Evolutionary conservation across 176 grass and related monocot genomes (phyloP), one percentile per base, ranked within the genome.

Genomic region (Chrysopogon serrulatus): DNA sequence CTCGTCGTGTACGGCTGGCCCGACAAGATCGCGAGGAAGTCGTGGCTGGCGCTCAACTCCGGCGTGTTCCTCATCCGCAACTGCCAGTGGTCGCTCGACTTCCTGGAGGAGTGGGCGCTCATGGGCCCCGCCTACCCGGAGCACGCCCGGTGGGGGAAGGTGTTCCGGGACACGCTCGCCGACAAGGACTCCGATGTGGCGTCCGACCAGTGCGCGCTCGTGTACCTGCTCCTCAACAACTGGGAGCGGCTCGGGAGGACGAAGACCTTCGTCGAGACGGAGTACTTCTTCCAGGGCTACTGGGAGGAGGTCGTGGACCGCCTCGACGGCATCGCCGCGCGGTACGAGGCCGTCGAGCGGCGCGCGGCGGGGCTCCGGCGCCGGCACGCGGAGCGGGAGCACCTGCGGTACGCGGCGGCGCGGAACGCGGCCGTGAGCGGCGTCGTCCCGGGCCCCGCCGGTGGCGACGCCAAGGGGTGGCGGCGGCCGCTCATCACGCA

Each of bases 61-160:
- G 92, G 95, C 53, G 92, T 97, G 19, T 97, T 97, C 74, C 75
- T 97, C 83, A 86, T 97, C 86, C 88, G 95, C 23, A 97, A 97
- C 56, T 97, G 95, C 92, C 95, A 97, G 78, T 97, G 95, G 95
- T 78, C 88, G 34, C 74, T 97, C n/a, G 95, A 97, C 70, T 78
- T 97, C 83, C 73, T 91, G 74, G 88, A 61, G 79, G 43, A 49
- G 9, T 88, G 92, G 92, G 88, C 86, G 2, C 12, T 51, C 14
- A 84, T 86, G 79, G 88, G 92, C 3, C 92, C 92, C 0, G 36
- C 34, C 1, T 86, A 44, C 1, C 88, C 92, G 57, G 83, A 91
- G 62, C 86, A 94, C 79, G 45, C 28, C 0, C 1, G 0, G 0
- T 91, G 92, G 92, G 88, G 92, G 0, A 28, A 66, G 32, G 15